Base-by-base conservation (phyloP, 257 asterid genomes). In the Penstemon newberryi region DNA sequence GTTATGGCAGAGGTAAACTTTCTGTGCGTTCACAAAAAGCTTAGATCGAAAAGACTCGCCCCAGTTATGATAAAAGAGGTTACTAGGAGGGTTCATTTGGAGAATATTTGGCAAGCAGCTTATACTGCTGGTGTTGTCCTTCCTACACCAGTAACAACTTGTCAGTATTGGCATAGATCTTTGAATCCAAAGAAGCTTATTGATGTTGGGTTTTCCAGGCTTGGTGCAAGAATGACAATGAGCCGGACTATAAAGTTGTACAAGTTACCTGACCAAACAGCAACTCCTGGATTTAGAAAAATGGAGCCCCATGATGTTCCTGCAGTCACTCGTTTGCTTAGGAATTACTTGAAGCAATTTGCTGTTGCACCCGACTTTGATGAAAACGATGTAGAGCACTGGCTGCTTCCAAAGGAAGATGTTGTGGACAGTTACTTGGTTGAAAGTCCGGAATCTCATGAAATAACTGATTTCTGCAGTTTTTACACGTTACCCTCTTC, bases 101-200 rank as follows among this genome's bases (percentile, higher is more conserved):
- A 90, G 84, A 88, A 88, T 67, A 79, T 90, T 54, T 90, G 95
- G 97, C 97, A 90, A 60, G 97, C 95, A 9, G 97, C 97, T 67
- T 90, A 88, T 77, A 90, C 97, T 40, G 97, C 97, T 47, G 97
- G 97, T 7, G 87, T 88, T 53, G 89, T 88, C 8, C 92, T 90
- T 66, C 97, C 97, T 2, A 88, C 97, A 0, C 97, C 95, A 0
- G 51, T 90, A 50, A 84, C 97, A 0, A 81, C 94, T 55, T 80
- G 95, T 77, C 97, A 87, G 71, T 90, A 90, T 75, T 90, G 97
- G 97, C 97, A 90, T 71, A 80, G 96, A 58, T 86, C 96, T 45
- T 72, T 90, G 73, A 90, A 90, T 60, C 97, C 97, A 0, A 90
- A 90, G 79, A 90, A 90, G 75, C 89, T 90, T 41, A 86, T 90